Evolutionary conservation across 108 stramenopile genomes (phyloP), one percentile per base, ranked within the genome.

Genomic region (Cyclotella distinguenda): DNA sequence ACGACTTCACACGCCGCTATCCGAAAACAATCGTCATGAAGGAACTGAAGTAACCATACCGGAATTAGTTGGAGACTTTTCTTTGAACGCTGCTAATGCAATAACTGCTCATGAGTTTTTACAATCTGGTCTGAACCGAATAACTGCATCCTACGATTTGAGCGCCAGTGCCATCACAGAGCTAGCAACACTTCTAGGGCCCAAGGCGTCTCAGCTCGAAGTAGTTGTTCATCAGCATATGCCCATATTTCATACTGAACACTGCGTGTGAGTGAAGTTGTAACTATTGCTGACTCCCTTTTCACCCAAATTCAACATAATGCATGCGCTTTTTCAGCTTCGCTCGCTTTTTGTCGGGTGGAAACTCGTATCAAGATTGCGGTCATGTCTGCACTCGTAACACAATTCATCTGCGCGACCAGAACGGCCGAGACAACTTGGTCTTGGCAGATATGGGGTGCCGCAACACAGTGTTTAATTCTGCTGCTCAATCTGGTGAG

Each of bases 401-500:
- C 60, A 81, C 68, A 40, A 70, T 90, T 4, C 89, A 90, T 65
- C 54, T 90, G 22, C 83, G 86, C 6, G 89, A 90, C 62, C 74
- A 84, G 47, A 70, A 71, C 2, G 86, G 86, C 9, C 66, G 66
- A 42, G 89, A 90, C 46, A 84, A 90, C 57, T 48, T 84, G n/a
- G 89, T 90, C 11, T 50, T 90, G 53, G 89, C 89, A 26, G 89
- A 90, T 46, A 86, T 90, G 85, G 89, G 89, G 4, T 89, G 87
- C 51, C 72, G 89, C 32, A 90, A 90, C 60, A 90, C 89, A 7
- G 86, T 90, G 12, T 90, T 90, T 54, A 76, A 70, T 36, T 70
- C 86, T 13, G 78, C 86, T 45, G 74, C 86, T 0, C 89, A 90
- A 68, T 68, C 67, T 15, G 89, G 84, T 33, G 79, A 78, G 6